These are phyloP conservation scores for Fusarium fujikuroi DNA, from an alignment of 2,329 filamentous ascomycete genomes.

Conservation along the genomic window DNA sequence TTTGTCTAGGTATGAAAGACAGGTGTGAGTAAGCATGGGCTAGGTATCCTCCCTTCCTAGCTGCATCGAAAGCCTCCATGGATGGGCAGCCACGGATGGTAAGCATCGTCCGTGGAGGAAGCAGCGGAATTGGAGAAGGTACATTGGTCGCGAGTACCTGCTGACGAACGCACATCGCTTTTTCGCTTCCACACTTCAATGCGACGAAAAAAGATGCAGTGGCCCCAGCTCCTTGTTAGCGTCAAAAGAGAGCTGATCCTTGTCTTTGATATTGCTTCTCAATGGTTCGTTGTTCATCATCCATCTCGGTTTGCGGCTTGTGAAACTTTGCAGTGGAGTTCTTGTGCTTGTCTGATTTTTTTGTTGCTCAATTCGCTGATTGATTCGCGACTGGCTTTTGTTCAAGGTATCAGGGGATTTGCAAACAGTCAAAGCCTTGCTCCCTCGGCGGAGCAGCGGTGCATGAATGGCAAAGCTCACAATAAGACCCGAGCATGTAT, in stretches of 20 bases:
- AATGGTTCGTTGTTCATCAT: constrained; percentile 21
- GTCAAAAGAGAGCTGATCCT: constrained; percentile 19
- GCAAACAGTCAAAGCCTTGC: background rate
- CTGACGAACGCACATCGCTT: background rate
- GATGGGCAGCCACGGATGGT: constrained; percentile 5
- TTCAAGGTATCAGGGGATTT: background rate
- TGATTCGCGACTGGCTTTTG: background rate
- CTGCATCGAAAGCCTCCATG: constrained; percentile 14
- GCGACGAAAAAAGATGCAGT: constrained; percentile 34
- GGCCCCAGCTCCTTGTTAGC: constrained; percentile 33
- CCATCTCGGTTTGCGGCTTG: constrained; percentile 29
- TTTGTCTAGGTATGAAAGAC: background rate
- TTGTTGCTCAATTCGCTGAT: background rate
- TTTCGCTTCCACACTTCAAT: constrained; percentile 10
- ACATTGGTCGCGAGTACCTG: constrained; percentile 27
- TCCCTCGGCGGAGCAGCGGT: background rate
- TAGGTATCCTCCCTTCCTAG: background rate
- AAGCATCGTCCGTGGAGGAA: background rate
- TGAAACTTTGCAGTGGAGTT: constrained; percentile 39
- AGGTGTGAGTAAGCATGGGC: constrained; percentile 18
- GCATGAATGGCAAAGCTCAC: background rate
- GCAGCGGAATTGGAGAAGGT: constrained; percentile 17
- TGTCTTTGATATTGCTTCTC: constrained; percentile 12
- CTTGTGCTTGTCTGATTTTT: constrained; percentile 2
- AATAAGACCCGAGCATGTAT: background rate